Base-by-base conservation (phyloP, 495 filamentous ascomycete species). In the Parmelia sp. region DNA sequence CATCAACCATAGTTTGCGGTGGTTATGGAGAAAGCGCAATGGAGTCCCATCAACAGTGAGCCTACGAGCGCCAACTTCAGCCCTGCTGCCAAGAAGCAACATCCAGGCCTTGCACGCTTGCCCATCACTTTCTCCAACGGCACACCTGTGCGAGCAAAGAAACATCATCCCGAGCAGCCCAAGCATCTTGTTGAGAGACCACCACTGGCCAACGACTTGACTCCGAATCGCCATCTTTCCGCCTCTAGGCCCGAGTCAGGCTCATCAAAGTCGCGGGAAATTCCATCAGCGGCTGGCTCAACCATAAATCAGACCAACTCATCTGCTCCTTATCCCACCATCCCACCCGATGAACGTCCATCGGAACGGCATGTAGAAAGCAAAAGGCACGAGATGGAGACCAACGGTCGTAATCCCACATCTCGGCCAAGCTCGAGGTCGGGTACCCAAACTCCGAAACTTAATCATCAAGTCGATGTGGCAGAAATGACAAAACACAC, bases 1-100 rank as follows among this genome's bases (percentile, higher is more conserved):
- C 11, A 51, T 29, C 6, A 12, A 25, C 45, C 0, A 15, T 27
- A 27, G 27, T 51, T 7, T 6, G 27, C 19, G 1, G 4, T 5
- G 19, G 19, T 15, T 5, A 53, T 53, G 49, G 49, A 53, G 14
- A 53, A 53, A 19, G 49, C 49, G 14, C 49, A 53, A 14, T 53
- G 49, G 49, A 53, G 49, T 31, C 49, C 49, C 5, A 53, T 53
- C 15, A 53, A 53, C 19, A 53, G 25, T 53, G 49, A 53, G 25
- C 49, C 49, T 17, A 31, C 14, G 5, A 31, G 14, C 25, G 12
- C 49, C 15, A 15, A 14, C 17, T 3, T 1, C 49, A 53, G 14
- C 49, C 49, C 27, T 23, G 4, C 49, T 29, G 49, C 49, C 25
- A 53, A 53, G 6, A 53, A 31, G 19, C 49, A 6, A 4, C 25